phyloP scores from a whole-genome alignment of 2,329 filamentous ascomycete species.

The Fusarium graminum region DNA sequence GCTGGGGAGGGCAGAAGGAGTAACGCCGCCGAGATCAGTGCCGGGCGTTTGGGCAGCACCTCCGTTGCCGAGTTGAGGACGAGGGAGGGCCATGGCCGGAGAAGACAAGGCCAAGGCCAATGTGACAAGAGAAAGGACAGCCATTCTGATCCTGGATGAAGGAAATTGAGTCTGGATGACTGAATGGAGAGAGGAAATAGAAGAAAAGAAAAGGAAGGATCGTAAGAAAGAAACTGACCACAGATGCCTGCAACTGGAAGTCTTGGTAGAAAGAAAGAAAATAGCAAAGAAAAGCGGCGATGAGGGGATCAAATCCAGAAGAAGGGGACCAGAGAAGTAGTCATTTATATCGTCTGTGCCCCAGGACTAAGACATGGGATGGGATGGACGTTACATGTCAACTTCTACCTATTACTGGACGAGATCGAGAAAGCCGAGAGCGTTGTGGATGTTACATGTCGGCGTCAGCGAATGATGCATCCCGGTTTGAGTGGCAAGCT shows the following conservation, averaged over 20 bases:
- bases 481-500: conserved; percentile 34
- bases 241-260: conserved; percentile 50
- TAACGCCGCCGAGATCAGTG: conserved; percentile 24
- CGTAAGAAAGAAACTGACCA: conserved; percentile 42
- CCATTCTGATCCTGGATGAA: conserved; percentile 39
- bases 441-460: conserved; percentile 30
- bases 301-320: conserved; percentile 35
- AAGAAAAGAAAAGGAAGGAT: conserved; percentile 32
- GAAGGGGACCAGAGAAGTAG: conserved; percentile 16
- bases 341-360: conserved; percentile 39
- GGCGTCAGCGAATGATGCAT: conserved; percentile 26
- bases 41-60: conserved; percentile 27
- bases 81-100: conserved; percentile 40
- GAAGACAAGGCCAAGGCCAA: conserved; percentile 47
- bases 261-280: conserved; percentile 46
- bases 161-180: conserved; percentile 5
- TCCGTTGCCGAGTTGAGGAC: conserved; percentile 30
- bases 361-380: conserved; percentile 14
- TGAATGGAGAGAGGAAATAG: conserved; percentile 1
- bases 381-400: conserved; percentile 24
- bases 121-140: conserved; percentile 47
- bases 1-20: conserved; percentile 19
- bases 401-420: conserved; percentile 21
- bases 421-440: conserved; percentile 15
- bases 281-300: conserved; percentile 41